phyloP scores from a whole-genome alignment of 1,284 basidiomycete species.

The Tilletia setariae region DNA sequence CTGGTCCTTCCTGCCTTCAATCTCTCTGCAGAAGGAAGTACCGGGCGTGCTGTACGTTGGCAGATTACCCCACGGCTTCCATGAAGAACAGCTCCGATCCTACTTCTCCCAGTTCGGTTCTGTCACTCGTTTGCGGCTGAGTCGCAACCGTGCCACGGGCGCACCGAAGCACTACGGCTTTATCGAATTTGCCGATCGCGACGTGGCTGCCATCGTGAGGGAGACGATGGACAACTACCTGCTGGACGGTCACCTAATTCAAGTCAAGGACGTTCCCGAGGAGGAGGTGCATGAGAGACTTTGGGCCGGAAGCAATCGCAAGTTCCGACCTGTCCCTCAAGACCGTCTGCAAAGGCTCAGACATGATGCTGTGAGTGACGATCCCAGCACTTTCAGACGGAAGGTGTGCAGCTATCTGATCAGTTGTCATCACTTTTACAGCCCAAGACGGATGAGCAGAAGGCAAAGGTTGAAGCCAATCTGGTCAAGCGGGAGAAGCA shows the following conservation, averaged over 20 bases:
- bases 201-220: conserved; percentile 88
- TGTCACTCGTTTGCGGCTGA: conserved; percentile 80
- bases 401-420: not conserved
- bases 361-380: conserved; percentile 64
- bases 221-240: conserved; percentile 99
- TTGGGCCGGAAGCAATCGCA: conserved; percentile 94
- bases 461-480: conserved; percentile 67
- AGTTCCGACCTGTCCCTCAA: conserved; percentile 74
- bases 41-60: conserved; percentile 86
- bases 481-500: conserved; percentile 73
- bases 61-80: conserved; percentile 92
- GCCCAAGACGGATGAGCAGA: conserved; percentile 70
- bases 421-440: conserved; percentile 6
- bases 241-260: conserved; percentile 85
- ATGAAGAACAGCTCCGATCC: conserved; percentile 84
- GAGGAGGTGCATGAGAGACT: conserved; percentile 86
- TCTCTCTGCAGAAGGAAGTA: conserved; percentile 59
- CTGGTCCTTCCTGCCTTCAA: not conserved
- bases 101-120: conserved; percentile 96
- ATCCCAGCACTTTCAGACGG: too few species aligned
- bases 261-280: conserved; percentile 71
- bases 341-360: conserved; percentile 67
- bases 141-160: conserved; percentile 94
- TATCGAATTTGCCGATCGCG: conserved; percentile 83
- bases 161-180: conserved; percentile 95